Base-by-base conservation (phyloP, 2,329 filamentous ascomycete species). In the Alternaria gaisen region DNA sequence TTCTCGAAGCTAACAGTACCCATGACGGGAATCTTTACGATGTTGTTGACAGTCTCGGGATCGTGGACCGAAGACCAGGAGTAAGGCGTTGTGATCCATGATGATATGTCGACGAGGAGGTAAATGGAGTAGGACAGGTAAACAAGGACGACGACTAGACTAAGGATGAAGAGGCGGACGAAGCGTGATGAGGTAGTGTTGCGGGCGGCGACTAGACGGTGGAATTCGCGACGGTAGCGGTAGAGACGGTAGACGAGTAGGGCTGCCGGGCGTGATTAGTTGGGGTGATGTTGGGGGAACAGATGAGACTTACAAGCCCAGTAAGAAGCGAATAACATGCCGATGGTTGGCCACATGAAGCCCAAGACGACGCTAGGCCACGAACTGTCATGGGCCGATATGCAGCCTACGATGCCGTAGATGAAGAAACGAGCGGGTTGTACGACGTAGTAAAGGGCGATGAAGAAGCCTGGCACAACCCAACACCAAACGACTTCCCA, bases 241-340 rank as follows among this genome's bases (percentile, higher is more conserved):
- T 82, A 81, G 34, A 91, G 82, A n/a, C 89, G 87, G 61, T 83
- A 78, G 30, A 90, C 72, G 5, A 90, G 84, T 26, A 90, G 74
- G 10, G 80, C 88, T 90, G 60, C 42, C 10, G 8, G 1, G 9
- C 1, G 24, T 32, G 3, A 4, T 66, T 56, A 42, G 56, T 73
- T 55, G 10, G 14, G 38, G 14, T 42, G 34, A 44, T 28, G 28
- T 30, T 48, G 28, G 5, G 5, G 6, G 30, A n/a, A 8, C 2
- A 42, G 22, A 8, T 40, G 32, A 28, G 18, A 79, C 83, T 74
- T 80, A 89, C 88, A 76, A 47, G 87, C 84, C 71, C 87, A 90
- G 71, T 84, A 86, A 3, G 79, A 77, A 24, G 82, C 85, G 11
- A 86, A 71, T 0, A 86, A 56, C 18, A 83, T 84, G 56, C 88